A percentile compares a stretch with the other conserved stretches of the same genome.
Evolutionary conservation across 1,139 yeast genomes (phyloP).

Genomic region (Taphrina sp.): DNA sequence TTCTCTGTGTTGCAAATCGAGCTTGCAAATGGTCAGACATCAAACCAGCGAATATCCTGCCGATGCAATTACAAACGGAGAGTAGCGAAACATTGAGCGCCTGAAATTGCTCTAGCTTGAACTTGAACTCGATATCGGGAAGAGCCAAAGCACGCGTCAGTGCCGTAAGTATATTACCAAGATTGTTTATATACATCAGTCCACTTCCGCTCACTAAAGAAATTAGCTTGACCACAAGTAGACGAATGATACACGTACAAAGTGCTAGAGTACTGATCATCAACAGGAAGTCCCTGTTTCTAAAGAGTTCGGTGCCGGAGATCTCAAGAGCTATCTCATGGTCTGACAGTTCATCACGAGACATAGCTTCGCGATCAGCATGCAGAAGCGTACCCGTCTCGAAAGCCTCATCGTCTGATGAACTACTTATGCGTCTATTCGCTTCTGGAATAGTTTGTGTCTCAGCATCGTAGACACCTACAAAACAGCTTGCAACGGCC

Average conservation of each 20-base stretch:
- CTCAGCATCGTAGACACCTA: conserved; percentile 7
- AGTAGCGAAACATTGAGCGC: conserved; percentile 71
- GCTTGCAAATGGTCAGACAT: conserved; percentile 61
- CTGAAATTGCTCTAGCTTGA: conserved; percentile 50
- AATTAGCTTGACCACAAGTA: background rate
- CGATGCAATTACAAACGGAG: conserved; percentile 65
- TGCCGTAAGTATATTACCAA: conserved; percentile 22
- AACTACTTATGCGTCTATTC: background rate
- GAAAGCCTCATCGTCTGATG: background rate
- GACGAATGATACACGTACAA: background rate
- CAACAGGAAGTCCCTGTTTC: conserved; percentile 12
- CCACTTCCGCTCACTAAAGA: conserved; percentile 58
- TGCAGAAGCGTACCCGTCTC: conserved; percentile 1
- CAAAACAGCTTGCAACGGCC: conserved; percentile 4
- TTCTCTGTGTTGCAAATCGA: conserved; percentile 55
- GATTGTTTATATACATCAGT: conserved; percentile 60
- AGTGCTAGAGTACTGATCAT: conserved; percentile 15
- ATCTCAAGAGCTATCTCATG: conserved; percentile 11
- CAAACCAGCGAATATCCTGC: conserved; percentile 68
- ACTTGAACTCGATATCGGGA: background rate
- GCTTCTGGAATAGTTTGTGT: background rate
- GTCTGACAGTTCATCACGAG: background rate
- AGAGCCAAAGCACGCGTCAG: conserved; percentile 7
- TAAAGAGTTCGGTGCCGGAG: conserved; percentile 13
- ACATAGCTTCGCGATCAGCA: background rate